A percentile compares a stretch with the other conserved stretches of the same genome.
These are phyloP conservation scores for Coemansia sp. DNA, from an alignment of 192 early-diverging fungal species.

Conservation along the genomic window DNA sequence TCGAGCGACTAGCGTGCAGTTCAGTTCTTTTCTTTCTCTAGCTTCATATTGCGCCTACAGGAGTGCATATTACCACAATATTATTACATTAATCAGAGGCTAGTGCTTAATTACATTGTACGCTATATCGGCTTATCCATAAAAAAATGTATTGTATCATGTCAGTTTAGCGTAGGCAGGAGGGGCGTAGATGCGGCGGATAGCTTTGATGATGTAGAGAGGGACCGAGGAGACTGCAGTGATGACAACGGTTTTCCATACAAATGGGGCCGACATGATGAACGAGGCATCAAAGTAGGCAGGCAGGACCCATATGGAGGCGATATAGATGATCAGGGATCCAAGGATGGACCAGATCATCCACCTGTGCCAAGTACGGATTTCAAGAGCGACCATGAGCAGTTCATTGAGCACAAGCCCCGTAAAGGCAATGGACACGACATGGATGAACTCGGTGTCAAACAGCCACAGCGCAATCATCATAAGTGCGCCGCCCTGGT, in stretches of 20 bases:
- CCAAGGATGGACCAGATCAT: slow-evolving; percentile 86
- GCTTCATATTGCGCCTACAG: too few relatives aligned
- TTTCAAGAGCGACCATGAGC: slow-evolving; percentile 93
- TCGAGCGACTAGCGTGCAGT: too few relatives aligned
- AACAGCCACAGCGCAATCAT: slow-evolving; percentile 91
- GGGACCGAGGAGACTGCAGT: slow-evolving; percentile 85
- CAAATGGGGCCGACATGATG: slow-evolving; percentile 79
- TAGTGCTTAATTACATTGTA: too few relatives aligned
- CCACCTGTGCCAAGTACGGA: slow-evolving; percentile 88
- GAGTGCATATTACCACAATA: too few relatives aligned
- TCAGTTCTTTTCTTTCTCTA: too few relatives aligned
- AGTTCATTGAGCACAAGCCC: slow-evolving; percentile 92
- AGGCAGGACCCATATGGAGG: slow-evolving; percentile 85
- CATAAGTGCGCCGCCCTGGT: slow-evolving; percentile 97
- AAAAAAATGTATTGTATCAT: too few relatives aligned
- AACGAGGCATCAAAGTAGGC: slow-evolving; percentile 91
- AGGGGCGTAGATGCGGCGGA: slow-evolving; percentile 78
- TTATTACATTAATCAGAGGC: too few relatives aligned
- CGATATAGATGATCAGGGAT: slow-evolving; percentile 80
- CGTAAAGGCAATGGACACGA: slow-evolving; percentile 94
- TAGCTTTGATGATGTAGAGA: slow-evolving; percentile 79
- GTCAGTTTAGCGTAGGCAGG: slow-evolving; percentile 88
- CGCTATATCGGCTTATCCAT: too few relatives aligned
- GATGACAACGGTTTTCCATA: slow-evolving; percentile 90
- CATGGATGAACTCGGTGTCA: slow-evolving; percentile 92